Percentiles rank a stretch among this genome's conserved stretches.
Evolutionary conservation across 1,284 basidiomycete genomes (phyloP).

Genomic region (Papiliotrema flavescens): DNA sequence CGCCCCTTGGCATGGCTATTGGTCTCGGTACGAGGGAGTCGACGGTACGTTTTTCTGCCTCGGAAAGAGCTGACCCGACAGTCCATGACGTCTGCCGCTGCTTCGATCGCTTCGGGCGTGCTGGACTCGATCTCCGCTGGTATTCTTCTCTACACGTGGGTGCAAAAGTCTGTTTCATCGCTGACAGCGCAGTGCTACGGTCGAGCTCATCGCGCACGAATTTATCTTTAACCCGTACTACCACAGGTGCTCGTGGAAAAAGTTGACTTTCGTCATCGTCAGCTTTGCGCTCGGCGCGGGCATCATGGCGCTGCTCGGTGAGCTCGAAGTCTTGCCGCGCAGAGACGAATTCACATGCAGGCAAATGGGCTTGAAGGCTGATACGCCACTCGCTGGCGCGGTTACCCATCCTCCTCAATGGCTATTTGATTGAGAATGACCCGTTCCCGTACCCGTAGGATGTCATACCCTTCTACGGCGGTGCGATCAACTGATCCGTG

Average conservation of each 20-base stretch:
- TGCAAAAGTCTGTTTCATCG: neutral
- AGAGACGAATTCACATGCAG: neutral
- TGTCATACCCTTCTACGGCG: too few relatives aligned
- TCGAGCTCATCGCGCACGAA: conserved; percentile 89
- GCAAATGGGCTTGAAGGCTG: neutral
- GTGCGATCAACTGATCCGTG: too few relatives aligned
- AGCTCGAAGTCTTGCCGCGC: neutral
- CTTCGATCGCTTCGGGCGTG: conserved; percentile 70
- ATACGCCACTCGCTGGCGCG: too few relatives aligned
- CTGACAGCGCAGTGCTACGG: conserved; percentile 51
- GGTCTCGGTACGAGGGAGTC: conserved; percentile 74
- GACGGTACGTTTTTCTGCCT: conserved; percentile 57
- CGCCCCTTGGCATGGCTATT: conserved; percentile 61
- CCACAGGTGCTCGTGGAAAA: conserved; percentile 62
- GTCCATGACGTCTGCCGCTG: conserved; percentile 62
- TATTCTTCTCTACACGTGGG: conserved; percentile 82
- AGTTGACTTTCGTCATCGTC: conserved; percentile 65
- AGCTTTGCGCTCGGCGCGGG: conserved; percentile 74
- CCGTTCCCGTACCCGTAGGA: too few relatives aligned
- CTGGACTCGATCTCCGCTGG: conserved; percentile 83
- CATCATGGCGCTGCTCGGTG: conserved; percentile 79
- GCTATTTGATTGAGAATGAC: too few relatives aligned
- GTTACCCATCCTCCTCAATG: too few relatives aligned
- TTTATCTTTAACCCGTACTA: conserved; percentile 84
- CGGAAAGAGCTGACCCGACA: neutral